Base-by-base conservation (phyloP, 2,329 filamentous ascomycete species). In the Trichoderma semiorbis region DNA sequence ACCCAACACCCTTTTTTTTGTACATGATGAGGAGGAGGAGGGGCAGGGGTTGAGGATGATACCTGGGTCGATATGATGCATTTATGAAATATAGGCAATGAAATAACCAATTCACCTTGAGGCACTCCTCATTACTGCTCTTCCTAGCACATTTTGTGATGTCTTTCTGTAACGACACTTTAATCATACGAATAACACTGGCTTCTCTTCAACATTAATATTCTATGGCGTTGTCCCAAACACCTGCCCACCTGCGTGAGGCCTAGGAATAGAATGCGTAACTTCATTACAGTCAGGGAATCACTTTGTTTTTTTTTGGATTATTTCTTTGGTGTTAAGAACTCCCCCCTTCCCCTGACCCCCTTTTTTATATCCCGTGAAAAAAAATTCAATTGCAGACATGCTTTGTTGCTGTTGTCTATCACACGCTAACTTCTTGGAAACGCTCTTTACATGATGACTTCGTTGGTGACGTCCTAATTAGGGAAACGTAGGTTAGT, bases 401-500 rank as follows among this genome's bases (percentile, higher is more conserved):
- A 18, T 14, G 7, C 16, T 57, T 43, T 47, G 16, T 4, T 36
- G 8, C n/a, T 62, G 8, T 53, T 18, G n/a, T 34, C 57, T 28
- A 62, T 53, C 57, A 6, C 16, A 61, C 36, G 39, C 66, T 68
- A 39, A 61, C 47, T 10, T 10, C n/a, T 12, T 39, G 34, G 14
- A 61, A 6, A 21, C 39, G 14, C 14, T 32, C 11, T 60, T 87
- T 89, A 98, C 95, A 98, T 98, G 81, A 98, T 98, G 79, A 97
- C 93, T 81, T 92, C 90, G 78, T 95, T 95, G 74, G 90, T 83
- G 72, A 97, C 94, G 81, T 97, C 94, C 92, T 94, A 75, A n/a
- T 7, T 7, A 64, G 30, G 11, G 8, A 3, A 0, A n/a, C 18
- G 21, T 55, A 14, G 69, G 74, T 83, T 81, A 79, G 75, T 65